Conservation (phyloP, 352 stramenopile species). For the Globisporangium canariense region DNA sequence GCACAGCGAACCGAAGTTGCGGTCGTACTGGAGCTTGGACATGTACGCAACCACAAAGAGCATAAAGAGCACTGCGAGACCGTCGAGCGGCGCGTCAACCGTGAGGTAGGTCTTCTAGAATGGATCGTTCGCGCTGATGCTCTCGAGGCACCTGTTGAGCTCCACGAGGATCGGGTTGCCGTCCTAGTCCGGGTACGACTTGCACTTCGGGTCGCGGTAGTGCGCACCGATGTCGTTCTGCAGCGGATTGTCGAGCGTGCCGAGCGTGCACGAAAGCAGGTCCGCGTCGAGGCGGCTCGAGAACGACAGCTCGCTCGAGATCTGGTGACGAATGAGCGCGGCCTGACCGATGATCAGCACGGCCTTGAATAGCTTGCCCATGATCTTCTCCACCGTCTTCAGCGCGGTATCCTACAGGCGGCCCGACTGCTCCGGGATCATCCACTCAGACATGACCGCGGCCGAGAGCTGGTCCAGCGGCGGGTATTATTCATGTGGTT, state of each 20-base stretch:
- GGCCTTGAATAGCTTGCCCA: slow-evolving; percentile 91
- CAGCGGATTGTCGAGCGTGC: slow-evolving; percentile 89
- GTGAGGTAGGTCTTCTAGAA: slow-evolving; percentile 94
- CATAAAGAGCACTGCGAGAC: slow-evolving; percentile 88
- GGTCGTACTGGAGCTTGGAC: slow-evolving; percentile 92
- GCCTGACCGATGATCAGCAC: slow-evolving; percentile 92
- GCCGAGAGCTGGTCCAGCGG: slow-evolving; percentile 86
- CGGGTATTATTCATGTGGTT: slow-evolving; percentile 90
- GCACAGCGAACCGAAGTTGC: slow-evolving; percentile 87
- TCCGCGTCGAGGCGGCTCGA: slow-evolving; percentile 90
- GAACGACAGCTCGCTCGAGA: slow-evolving; percentile 91
- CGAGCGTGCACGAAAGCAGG: slow-evolving; percentile 83
- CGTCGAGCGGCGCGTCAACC: slow-evolving; percentile 87
- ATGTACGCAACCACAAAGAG: slow-evolving; percentile 93
- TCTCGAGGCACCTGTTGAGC: slow-evolving; percentile 90
- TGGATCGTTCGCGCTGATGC: slow-evolving; percentile 90
- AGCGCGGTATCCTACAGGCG: slow-evolving; percentile 85
- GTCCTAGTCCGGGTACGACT: slow-evolving; percentile 74
- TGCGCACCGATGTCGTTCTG: slow-evolving; percentile 88
- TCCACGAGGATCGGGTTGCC: slow-evolving; percentile 85
- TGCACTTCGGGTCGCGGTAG: slow-evolving; percentile 78
- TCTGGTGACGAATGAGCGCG: slow-evolving; percentile 90
- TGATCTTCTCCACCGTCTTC: slow-evolving; percentile 94
- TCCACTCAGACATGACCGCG: slow-evolving; percentile 86
- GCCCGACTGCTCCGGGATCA: slow-evolving; percentile 82